Conservation (phyloP, 2,329 filamentous ascomycete species). For the Cladophialophora carrionii region DNA sequence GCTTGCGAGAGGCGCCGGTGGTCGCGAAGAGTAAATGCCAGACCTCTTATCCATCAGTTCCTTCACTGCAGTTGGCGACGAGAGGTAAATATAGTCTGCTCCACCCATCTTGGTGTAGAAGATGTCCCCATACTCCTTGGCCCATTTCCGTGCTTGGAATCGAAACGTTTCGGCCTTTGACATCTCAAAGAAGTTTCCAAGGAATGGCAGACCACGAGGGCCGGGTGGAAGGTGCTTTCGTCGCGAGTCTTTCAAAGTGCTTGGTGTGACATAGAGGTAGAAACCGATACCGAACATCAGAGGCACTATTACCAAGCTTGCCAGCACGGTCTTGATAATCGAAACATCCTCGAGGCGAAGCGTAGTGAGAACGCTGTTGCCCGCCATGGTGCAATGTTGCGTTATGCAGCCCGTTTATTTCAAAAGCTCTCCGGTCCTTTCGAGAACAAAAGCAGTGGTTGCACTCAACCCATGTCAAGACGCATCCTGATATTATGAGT, state of each 20-base stretch:
- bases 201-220: conserved; percentile 29
- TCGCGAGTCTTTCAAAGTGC: conserved; percentile 37
- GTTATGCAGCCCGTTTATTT: neutral
- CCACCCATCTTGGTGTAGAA: conserved; percentile 43
- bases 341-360: conserved; percentile 29
- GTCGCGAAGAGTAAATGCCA: conserved; percentile 47
- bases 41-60: conserved; percentile 55
- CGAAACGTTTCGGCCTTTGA: conserved; percentile 39
- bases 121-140: conserved; percentile 44
- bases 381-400: conserved; percentile 11
- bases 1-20: conserved; percentile 38
- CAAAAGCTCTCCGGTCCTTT: neutral
- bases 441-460: neutral
- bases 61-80: conserved; percentile 55
- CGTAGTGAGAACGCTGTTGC: neutral
- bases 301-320: conserved; percentile 43
- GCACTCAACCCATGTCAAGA: neutral
- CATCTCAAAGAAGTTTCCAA: conserved; percentile 32
- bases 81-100: conserved; percentile 47
- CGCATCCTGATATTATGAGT: neutral
- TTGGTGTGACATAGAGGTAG: conserved; percentile 33
- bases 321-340: conserved; percentile 41
- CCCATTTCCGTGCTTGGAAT: conserved; percentile 43
- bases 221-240: conserved; percentile 32
- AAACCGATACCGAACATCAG: conserved; percentile 30